Evolutionary conservation across 1,284 basidiomycete genomes (phyloP).

Genomic region (Ustilago shanxiensis): DNA sequence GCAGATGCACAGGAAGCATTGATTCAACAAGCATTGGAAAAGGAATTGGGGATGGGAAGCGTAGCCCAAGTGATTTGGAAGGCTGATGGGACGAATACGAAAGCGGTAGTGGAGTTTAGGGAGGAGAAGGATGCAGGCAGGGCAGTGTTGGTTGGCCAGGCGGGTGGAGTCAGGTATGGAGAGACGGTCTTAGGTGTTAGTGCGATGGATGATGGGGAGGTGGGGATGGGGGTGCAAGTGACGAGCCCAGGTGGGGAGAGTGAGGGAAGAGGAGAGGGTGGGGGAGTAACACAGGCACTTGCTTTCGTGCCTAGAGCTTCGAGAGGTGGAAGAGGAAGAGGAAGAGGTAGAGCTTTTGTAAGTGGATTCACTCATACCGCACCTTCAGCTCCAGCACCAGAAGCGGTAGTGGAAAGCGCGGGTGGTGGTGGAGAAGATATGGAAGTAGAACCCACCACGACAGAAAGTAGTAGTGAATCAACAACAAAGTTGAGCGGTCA

Average conservation of each 20-base stretch:
- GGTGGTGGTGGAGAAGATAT: slow-evolving; percentile 15
- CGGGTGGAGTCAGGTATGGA: slow-evolving; percentile 18
- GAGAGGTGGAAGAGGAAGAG: slow-evolving; percentile 28
- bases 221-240: not conserved
- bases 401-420: no score
- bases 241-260: not conserved
- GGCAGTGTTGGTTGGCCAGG: slow-evolving; percentile 38
- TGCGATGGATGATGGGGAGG: slow-evolving; percentile 10
- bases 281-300: slow-evolving; percentile 3
- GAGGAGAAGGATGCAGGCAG: slow-evolving; percentile 50
- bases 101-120: slow-evolving; percentile 54
- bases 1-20: slow-evolving; percentile 66
- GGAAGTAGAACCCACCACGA: slow-evolving; percentile 30
- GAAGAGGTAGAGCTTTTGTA: slow-evolving; percentile 36
- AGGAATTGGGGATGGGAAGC: slow-evolving; percentile 41
- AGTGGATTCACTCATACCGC: slow-evolving; percentile 14
- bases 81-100: slow-evolving; percentile 33
- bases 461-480: no score
- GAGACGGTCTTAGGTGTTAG: slow-evolving; percentile 9
- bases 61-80: slow-evolving; percentile 61
- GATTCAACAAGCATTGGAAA: slow-evolving; percentile 67
- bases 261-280: not conserved
- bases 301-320: slow-evolving; percentile 35
- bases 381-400: slow-evolving; percentile 1
- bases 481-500: slow-evolving; percentile 34